A percentile compares a stretch with the other conserved stretches of the same genome.
phyloP scores from a whole-genome alignment of 2,329 filamentous ascomycete species.

The Paramyrothecium roridum region DNA sequence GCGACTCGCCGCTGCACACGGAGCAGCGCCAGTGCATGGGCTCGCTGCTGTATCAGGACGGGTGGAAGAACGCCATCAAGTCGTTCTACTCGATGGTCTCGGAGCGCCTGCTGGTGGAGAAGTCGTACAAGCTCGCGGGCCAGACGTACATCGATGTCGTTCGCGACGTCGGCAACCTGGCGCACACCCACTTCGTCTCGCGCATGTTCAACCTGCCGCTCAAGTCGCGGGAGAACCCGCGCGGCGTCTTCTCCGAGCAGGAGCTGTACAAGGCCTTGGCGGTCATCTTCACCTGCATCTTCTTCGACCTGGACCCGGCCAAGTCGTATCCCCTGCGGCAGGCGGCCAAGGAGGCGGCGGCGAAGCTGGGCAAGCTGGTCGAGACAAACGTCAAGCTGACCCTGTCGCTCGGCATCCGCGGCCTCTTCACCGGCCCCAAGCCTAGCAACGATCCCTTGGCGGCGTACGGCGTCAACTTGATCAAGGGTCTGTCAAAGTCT shows the following conservation, averaged over 20 bases:
- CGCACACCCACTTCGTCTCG: slow-evolving; percentile 61
- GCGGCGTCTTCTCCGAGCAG: slow-evolving; percentile 53
- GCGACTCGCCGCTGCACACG: slow-evolving; percentile 44
- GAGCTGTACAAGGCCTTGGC: slow-evolving; percentile 62
- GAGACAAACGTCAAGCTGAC: slow-evolving; percentile 64
- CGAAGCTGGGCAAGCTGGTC: slow-evolving; percentile 58
- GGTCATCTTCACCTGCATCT: slow-evolving; percentile 63
- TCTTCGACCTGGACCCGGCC: slow-evolving; percentile 63
- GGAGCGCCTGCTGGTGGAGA: slow-evolving; percentile 58
- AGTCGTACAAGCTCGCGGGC: slow-evolving; percentile 57
- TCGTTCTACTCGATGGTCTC: slow-evolving; percentile 64
- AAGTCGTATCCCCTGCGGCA: slow-evolving; percentile 64
- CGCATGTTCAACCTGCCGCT: slow-evolving; percentile 64
- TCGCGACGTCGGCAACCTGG: slow-evolving; percentile 66
- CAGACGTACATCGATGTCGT: slow-evolving; percentile 66
- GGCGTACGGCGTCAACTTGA: slow-evolving; percentile 62
- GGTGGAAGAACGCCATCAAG: slow-evolving; percentile 62
- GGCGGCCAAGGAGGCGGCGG: slow-evolving; percentile 52
- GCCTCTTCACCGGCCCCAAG: slow-evolving; percentile 48
- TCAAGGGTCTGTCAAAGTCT: slow-evolving; percentile 61
- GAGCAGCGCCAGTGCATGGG: slow-evolving; percentile 51
- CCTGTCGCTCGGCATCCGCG: slow-evolving; percentile 30
- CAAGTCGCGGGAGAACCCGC: slow-evolving; percentile 58
- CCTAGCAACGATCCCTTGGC: slow-evolving; percentile 53
- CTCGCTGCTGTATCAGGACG: slow-evolving; percentile 56